phyloP scores from a whole-genome alignment of 805 yeast species.

The Ogataea chonburiensis region DNA sequence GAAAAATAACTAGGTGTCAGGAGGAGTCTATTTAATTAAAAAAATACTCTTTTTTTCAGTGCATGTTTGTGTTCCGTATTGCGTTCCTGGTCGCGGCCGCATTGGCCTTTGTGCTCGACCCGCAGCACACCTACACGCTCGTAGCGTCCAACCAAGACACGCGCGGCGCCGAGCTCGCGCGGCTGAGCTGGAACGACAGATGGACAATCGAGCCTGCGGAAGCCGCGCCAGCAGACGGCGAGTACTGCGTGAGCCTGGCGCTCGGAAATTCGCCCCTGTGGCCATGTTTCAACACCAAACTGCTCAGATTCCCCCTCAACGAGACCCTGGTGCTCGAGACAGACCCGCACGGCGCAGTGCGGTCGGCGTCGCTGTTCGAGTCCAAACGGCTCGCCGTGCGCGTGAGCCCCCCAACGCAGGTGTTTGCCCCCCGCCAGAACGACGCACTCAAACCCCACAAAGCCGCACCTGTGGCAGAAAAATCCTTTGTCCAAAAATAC shows the following conservation, averaged over 20 bases:
- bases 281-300: constrained; percentile 27
- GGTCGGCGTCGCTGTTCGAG: constrained; percentile 19
- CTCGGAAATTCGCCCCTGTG: constrained; percentile 3
- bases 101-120: constrained; percentile 1
- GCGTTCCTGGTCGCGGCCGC: too few relatives aligned
- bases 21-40: constrained; percentile 1
- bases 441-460: constrained; percentile 11
- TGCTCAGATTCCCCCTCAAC: constrained; percentile 19
- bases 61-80: too few relatives aligned
- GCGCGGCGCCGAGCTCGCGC: too few relatives aligned
- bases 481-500: constrained; percentile 56
- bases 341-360: constrained; percentile 2
- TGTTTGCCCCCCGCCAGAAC: constrained; percentile 16
- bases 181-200: constrained; percentile 6
- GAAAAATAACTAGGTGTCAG: constrained; percentile 1
- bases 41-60: too few relatives aligned
- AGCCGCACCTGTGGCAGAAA: constrained; percentile 21
- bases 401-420: constrained; percentile 5
- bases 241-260: constrained; percentile 23
- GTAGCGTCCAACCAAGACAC: neutral
- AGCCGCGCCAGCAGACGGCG: constrained; percentile 1
- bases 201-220: neutral
- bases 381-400: constrained; percentile 7
- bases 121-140: neutral
- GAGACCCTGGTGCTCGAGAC: constrained; percentile 20